Evolutionary conservation across 768 basidiomycete genomes (phyloP), one percentile per base, ranked within the genome.

Genomic region (Lepiota brunneoincarnata): DNA sequence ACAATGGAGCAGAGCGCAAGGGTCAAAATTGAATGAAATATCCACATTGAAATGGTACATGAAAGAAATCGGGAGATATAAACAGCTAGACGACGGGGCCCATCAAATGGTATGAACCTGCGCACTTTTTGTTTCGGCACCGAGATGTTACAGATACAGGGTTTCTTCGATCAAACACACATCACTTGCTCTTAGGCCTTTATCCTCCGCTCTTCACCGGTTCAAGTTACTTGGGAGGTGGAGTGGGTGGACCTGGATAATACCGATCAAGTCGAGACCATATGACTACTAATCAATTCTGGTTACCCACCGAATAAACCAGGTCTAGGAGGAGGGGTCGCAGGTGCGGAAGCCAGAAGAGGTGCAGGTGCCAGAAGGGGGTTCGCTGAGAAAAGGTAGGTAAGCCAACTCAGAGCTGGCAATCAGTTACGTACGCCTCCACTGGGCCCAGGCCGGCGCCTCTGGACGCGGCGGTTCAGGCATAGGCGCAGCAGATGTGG

Each of bases 401-500:
- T 38, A 18, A 41, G 23, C 4, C 20, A 4, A 14, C 6, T 7
- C 6, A 40, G 9, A 12, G 44, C n/a, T 4, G 15, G 18, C n/a
- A 35, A 37, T 41, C 36, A 47, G 3, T 35, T 34, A 76, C 82
- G 49, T 65, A 92, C 89, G 90, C 74, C 84, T 77, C 90, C 89
- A 92, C 61, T 91, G 88, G 0, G 89, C 82, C 90, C 90, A 92
- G 1, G 90, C 81, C n/a, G 89, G 88, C 24, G 82, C 17, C 34
- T 79, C 77, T 0, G 79, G 76, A 61, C 80, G 78, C 0, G 80
- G 73, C 10, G 75, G 69, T 5, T 75, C 75, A 1, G 76, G 71
- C 0, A 63, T 65, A 0, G 77, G 72, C 0, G 74, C 75, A 17
- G 48, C 24, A 26, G 41, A 20, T 15, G 72, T 74, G 11, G 74